Percentiles rank a stretch among this genome's conserved stretches.
Evolutionary conservation across 78 protist genomes (phyloP).

Genomic region (Chrysochromulina parva): DNA sequence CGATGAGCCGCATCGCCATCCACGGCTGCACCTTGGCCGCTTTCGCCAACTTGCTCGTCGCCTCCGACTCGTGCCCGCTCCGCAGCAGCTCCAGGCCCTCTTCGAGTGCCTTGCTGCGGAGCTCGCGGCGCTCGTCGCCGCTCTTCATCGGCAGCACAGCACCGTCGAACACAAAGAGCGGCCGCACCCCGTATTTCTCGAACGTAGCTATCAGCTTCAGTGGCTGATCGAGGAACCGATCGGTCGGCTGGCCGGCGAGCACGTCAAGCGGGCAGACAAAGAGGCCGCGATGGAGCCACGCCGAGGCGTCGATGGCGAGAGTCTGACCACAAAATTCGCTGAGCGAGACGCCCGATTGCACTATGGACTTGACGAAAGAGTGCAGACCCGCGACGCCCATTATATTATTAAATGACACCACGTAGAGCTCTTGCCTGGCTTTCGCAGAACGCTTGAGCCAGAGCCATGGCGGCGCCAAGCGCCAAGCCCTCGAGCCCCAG

Average conservation of each 20-base stretch:
- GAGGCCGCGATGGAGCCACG: conserved; percentile 86
- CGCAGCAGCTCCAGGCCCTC: no score
- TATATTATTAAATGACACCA: no score
- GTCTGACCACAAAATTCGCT: conserved; percentile 46
- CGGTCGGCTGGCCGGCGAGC: conserved; percentile 57
- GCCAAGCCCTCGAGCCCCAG: no score
- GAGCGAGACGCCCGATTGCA: conserved; percentile 42
- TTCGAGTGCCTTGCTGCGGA: not conserved
- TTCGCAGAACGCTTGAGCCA: no score
- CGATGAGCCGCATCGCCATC: conserved; percentile 69
- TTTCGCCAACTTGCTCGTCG: not conserved
- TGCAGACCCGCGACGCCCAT: not conserved
- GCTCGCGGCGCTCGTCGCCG: not conserved
- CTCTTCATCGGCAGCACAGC: conserved; percentile 72
- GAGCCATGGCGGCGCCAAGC: no score
- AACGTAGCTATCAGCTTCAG: conserved; percentile 64
- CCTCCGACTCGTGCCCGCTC: no score
- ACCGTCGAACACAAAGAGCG: conserved; percentile 91
- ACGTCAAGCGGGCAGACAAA: conserved; percentile 76
- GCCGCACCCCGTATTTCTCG: conserved; percentile 55
- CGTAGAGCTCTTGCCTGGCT: no score
- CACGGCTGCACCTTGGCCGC: conserved; percentile 42
- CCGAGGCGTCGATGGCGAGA: conserved; percentile 86
- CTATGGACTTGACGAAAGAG: not conserved
- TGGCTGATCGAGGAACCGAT: conserved; percentile 43